A percentile compares a stretch with the other conserved stretches of the same genome.
phyloP scores from a whole-genome alignment of 345 rosid species.

The Bretschneidera sinensis region DNA sequence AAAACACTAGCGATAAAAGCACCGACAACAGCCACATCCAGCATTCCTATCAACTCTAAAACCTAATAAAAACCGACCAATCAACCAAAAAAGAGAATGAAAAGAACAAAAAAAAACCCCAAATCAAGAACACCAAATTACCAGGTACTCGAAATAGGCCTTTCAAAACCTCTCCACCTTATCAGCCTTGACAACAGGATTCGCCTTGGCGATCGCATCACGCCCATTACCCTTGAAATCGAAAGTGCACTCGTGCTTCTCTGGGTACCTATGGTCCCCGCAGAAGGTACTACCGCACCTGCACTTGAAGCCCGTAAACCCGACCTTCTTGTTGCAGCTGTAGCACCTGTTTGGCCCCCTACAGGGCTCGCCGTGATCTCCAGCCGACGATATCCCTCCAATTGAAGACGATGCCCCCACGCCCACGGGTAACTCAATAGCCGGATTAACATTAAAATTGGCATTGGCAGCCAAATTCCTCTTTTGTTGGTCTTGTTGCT shows the following conservation, averaged over 20 bases:
- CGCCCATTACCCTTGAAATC: constrained; percentile 78
- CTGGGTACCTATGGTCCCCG: constrained; percentile 77
- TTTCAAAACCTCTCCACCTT: constrained; percentile 65
- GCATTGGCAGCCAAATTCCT: neutral
- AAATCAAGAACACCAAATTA: no score
- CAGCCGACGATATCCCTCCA: neutral
- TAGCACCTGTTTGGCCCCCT: constrained; percentile 46
- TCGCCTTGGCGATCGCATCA: constrained; percentile 61
- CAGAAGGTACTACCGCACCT: constrained; percentile 77
- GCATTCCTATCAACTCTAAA: constrained; percentile 2
- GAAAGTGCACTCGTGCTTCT: constrained; percentile 61
- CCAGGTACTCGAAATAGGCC: neutral
- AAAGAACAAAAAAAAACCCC: neutral
- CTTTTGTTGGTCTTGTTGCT: constrained; percentile 7
- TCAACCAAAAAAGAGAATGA: neutral
- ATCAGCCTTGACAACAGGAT: constrained; percentile 75
- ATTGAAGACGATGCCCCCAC: neutral
- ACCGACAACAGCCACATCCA: neutral
- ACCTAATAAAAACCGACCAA: constrained; percentile 9
- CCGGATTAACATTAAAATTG: neutral
- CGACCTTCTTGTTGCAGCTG: constrained; percentile 72
- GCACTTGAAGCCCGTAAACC: constrained; percentile 75
- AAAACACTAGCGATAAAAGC: constrained; percentile 8
- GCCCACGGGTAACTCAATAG: neutral
- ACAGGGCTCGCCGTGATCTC: neutral